These are phyloP conservation scores for Coemansia javaensis DNA, from an alignment of 192 early-diverging fungal species.

Conservation along the genomic window DNA sequence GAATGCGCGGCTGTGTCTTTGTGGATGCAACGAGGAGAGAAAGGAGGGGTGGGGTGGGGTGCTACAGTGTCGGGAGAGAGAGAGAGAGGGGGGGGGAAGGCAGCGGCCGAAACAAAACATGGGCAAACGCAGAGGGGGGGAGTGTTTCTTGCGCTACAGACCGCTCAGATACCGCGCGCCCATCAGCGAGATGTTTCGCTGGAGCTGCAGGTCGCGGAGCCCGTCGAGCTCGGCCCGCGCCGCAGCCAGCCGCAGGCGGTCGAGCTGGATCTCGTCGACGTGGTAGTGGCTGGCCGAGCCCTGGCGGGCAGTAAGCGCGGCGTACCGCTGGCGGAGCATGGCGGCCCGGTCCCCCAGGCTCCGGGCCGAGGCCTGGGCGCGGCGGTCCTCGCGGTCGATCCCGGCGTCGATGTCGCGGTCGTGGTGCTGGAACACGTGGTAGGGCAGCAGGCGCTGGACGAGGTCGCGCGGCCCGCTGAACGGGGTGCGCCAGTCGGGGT, in stretches of 20 bases:
- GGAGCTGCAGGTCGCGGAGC: constrained; percentile 21
- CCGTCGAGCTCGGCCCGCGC: constrained; percentile 10
- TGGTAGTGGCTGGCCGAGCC: constrained; percentile 16
- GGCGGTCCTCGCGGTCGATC: constrained; percentile 9
- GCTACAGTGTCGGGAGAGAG: no score
- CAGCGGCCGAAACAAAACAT: no score
- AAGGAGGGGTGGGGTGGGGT: no score
- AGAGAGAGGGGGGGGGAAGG: no score
- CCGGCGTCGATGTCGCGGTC: constrained; percentile 22
- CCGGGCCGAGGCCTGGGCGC: neutral
- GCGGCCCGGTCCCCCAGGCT: constrained; percentile 4
- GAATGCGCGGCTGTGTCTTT: no score
- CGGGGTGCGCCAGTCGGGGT: constrained; percentile 57
- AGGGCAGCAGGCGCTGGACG: constrained; percentile 63
- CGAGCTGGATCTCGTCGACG: constrained; percentile 25
- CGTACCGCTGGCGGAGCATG: constrained; percentile 11
- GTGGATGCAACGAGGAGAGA: no score
- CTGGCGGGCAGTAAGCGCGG: constrained; percentile 14
- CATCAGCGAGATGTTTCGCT: constrained; percentile 31
- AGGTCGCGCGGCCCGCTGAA: constrained; percentile 60
- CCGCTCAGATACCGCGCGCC: no score
- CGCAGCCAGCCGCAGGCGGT: constrained; percentile 6
- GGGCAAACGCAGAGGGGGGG: no score
- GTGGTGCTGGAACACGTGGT: constrained; percentile 70
- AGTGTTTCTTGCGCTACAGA: no score